Percentiles rank a stretch among this genome's conserved stretches.
Evolutionary conservation across 2,329 filamentous ascomycete species (phyloP).

Genomic region (Chaetomium sp.): DNA sequence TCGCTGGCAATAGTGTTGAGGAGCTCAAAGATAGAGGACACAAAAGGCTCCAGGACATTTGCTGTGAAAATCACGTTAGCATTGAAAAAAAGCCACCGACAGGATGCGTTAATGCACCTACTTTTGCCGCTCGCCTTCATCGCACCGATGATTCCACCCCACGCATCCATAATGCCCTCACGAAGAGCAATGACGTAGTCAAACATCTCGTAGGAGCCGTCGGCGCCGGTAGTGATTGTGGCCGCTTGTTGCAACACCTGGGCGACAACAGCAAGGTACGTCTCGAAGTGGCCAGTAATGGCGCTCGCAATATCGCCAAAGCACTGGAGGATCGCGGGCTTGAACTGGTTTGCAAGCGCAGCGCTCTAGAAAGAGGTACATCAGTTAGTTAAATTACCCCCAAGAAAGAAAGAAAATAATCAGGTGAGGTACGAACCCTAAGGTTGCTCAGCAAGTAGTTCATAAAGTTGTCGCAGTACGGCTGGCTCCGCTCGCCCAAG

Average conservation of each 20-base stretch:
- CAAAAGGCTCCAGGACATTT: slow-evolving; percentile 65
- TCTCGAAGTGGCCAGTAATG: slow-evolving; percentile 86
- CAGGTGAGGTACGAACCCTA: slow-evolving; percentile 48
- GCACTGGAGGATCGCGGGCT: slow-evolving; percentile 94
- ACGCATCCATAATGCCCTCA: slow-evolving; percentile 98
- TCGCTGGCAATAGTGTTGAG: slow-evolving; percentile 76
- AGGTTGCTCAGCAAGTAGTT: slow-evolving; percentile 93
- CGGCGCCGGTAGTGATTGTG: slow-evolving; percentile 67
- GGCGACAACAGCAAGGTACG: slow-evolving; percentile 85
- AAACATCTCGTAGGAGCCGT: slow-evolving; percentile 88
- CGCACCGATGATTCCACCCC: slow-evolving; percentile 92
- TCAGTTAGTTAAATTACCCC: slow-evolving; percentile 2
- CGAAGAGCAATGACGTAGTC: slow-evolving; percentile 93
- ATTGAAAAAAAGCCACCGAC: slow-evolving; percentile 18
- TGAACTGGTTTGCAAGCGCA: slow-evolving; percentile 89
- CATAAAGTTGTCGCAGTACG: slow-evolving; percentile 97
- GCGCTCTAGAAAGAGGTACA: slow-evolving; percentile 54
- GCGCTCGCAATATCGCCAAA: slow-evolving; percentile 97
- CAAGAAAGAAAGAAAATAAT: background rate
- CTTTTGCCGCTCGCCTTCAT: slow-evolving; percentile 80
- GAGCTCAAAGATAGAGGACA: slow-evolving; percentile 80
- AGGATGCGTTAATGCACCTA: slow-evolving; percentile 34
- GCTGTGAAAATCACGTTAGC: slow-evolving; percentile 43
- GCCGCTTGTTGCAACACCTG: slow-evolving; percentile 92
- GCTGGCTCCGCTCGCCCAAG: slow-evolving; percentile 81